Evolutionary conservation across 495 filamentous ascomycete species (phyloP), one percentile per base, ranked within the genome.

Genomic region (Rhizodiscina lignyota): DNA sequence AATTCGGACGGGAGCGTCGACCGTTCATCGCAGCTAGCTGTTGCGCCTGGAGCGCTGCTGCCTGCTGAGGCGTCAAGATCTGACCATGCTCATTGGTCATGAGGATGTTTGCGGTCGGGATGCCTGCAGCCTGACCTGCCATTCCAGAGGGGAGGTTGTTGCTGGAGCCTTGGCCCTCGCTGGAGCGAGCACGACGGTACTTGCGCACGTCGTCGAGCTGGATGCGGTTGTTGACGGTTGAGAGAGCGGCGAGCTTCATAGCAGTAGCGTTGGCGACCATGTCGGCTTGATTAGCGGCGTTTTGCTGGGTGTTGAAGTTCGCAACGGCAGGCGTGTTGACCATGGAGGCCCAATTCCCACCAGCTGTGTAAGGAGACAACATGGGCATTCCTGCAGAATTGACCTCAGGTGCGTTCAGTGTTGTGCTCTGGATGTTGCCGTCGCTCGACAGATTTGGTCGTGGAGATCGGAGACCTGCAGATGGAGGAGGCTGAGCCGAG

Each of bases 261-360:
- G 89, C 89, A 6, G 89, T 96, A 5, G 89, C 91, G 53, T 96
- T 96, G 30, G 89, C 89, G 36, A 97, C 82, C 86, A 97, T 94
- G 47, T 97, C 91, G 12, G 86, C 89, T 51, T 92, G 83, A 34
- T 67, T 74, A 23, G 61, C 64, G 21, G 55, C 58, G 40, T 62
- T 61, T 40, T 39, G 37, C 20, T 38, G 10, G 36, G 59, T 64
- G 63, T 49, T 65, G 54, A 97, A 97, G 35, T 71, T 86, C 4
- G 83, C 60, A 18, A 83, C 83, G 81, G 96, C 93, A 1, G 89
- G 89, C 2, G 89, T 97, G 61, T 94, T 96, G 42, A 86, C 76
- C 80, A 94, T 89, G 18, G 89, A 96, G 22, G 91, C 89, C 89
- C 89, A 97, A 66, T 85, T 96, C 23, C 81, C 82, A 52, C 81